Conservation (phyloP, 169 alveolate genomes). For the Besnoitia besnoiti region DNA sequence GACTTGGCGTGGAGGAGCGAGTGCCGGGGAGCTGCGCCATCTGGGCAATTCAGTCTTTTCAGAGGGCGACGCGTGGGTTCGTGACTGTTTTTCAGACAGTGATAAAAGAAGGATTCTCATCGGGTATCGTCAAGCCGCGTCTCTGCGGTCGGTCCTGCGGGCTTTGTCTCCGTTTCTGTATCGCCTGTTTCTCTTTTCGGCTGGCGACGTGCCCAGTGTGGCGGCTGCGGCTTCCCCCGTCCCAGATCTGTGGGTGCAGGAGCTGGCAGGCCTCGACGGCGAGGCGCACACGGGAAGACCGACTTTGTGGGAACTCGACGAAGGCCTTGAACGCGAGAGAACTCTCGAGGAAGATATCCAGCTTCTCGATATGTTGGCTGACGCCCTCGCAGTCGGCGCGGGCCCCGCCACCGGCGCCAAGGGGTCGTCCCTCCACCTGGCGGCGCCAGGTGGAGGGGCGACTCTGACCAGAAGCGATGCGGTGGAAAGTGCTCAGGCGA, state of each 20-base stretch:
- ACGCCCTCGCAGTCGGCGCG: neutral
- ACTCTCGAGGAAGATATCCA: neutral
- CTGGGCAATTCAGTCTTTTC: neutral
- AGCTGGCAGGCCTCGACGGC: neutral
- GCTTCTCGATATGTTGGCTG: neutral
- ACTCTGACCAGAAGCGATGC: too few species aligned
- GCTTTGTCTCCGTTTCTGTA: neutral
- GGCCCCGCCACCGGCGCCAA: too few species aligned
- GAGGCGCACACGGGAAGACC: neutral
- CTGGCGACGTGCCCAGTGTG: neutral
- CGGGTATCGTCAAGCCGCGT: neutral
- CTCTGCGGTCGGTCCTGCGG: neutral
- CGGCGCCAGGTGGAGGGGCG: too few species aligned
- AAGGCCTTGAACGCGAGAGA: neutral
- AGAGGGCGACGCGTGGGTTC: neutral
- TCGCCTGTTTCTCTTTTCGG: neutral
- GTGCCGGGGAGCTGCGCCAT: neutral
- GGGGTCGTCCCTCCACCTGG: too few species aligned
- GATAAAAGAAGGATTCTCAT: neutral
- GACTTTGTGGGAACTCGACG: neutral
- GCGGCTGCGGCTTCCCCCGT: neutral
- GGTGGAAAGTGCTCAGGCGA: too few species aligned
- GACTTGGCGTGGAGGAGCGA: too few species aligned
- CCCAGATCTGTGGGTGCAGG: neutral
- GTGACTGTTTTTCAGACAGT: neutral